Percentiles rank a stretch among this genome's conserved stretches.
These are phyloP conservation scores for Trypanosoma rangeli DNA, from an alignment of 208 protist genomes.

Conservation along the genomic window DNA sequence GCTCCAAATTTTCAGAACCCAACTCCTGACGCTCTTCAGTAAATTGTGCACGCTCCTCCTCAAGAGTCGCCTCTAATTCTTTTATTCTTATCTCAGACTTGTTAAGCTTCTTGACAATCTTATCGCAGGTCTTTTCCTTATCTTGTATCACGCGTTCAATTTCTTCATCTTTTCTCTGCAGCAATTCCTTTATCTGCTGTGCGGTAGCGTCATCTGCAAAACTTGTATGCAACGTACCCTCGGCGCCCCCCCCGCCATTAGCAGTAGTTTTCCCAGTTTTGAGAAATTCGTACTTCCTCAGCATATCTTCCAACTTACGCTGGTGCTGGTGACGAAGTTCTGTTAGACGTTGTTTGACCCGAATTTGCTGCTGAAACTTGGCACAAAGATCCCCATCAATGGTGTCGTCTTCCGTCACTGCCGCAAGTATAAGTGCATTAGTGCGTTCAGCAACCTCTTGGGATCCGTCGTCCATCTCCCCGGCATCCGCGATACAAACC, in stretches of 20 bases:
- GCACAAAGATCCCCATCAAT: constrained; percentile 76
- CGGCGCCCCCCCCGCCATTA: constrained; percentile 23
- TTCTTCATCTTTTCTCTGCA: constrained; percentile 87
- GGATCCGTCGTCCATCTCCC: constrained; percentile 26
- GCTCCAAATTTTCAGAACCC: constrained; percentile 57
- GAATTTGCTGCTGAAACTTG: constrained; percentile 87
- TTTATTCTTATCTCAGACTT: constrained; percentile 79
- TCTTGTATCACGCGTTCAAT: constrained; percentile 69
- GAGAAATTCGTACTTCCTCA: constrained; percentile 87
- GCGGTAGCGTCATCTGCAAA: constrained; percentile 59
- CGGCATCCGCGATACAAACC: constrained; percentile 68
- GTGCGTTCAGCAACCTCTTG: constrained; percentile 18
- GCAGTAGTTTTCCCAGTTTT: constrained; percentile 78
- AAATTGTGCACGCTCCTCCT: constrained; percentile 80
- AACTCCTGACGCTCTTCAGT: constrained; percentile 75
- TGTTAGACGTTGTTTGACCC: constrained; percentile 81
- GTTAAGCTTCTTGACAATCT: constrained; percentile 91
- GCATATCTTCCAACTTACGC: constrained; percentile 74
- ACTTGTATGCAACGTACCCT: constrained; percentile 11
- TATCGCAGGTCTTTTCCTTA: constrained; percentile 84
- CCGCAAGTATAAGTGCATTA: constrained; percentile 71
- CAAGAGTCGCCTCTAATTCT: constrained; percentile 69
- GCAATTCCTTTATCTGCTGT: constrained; percentile 69
- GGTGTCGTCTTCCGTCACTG: constrained; percentile 53
- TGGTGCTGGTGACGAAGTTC: constrained; percentile 89